Base-by-base conservation (phyloP, 1,139 yeast genomes). In the Magnusiomyces paraingens region DNA sequence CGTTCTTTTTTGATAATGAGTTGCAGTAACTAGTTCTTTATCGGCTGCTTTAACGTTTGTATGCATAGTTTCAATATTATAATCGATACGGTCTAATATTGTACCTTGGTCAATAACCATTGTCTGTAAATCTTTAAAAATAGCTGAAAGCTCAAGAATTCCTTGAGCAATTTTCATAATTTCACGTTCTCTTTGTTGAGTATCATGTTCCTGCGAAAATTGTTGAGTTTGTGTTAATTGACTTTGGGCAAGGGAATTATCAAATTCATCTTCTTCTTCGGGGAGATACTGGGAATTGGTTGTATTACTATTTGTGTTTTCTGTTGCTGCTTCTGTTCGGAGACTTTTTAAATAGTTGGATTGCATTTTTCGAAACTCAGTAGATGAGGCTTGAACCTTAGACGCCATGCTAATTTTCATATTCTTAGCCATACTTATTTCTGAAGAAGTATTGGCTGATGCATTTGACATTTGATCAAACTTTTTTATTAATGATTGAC, bases 71-170 rank as follows among this genome's bases (percentile, higher is more conserved):
- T 86, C 86, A 57, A 94, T 73, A 66, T 94, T 93, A 69, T 91
- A 91, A 70, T 90, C 99, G 55, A 93, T 91, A 60, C 98, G 74
- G 69, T 93, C 99, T 56, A 93, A 76, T 48, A 93, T 77, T 0
- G 97, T 89, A 1, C 99, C 99, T 70, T 93, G 99, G 65, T 94
- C 98, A 56, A 93, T 87, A 50, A 93, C 90, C 77, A 94, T 77
- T 36, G 83, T 81, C 64, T 94, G 98, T 80, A 93, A 81, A 65
- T 94, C 98, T 66, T 87, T 86, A 73, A 93, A 93, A 53, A 94
- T 93, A 1, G 94, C 89, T 47, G 94, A 86, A 1, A 93, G 86
- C 68, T 93, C 99, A 38, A 93, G 73, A 46, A 93, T 95, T 47
- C 97, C 96, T 76, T 88, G 89, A 2, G 99, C 98, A 55, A 94